phyloP scores from a whole-genome alignment of 1,284 basidiomycete species.

The Kalmanozyma brasiliensis region DNA sequence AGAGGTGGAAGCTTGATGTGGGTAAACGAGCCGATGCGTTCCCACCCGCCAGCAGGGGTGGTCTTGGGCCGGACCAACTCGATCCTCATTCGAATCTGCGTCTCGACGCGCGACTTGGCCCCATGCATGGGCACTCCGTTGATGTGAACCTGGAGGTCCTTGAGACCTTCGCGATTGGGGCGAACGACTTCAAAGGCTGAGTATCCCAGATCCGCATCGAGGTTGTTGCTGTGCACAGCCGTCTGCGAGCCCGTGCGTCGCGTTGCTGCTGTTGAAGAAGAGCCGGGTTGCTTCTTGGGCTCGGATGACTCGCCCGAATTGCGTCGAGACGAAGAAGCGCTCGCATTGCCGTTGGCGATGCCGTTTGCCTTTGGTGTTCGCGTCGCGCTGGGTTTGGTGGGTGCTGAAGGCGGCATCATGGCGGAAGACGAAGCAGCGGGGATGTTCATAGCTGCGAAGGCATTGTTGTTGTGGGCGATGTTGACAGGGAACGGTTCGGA shows the following conservation, averaged over 20 bases:
- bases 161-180: constrained; percentile 52
- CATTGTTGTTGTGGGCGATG: constrained; percentile 17
- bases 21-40: constrained; percentile 64
- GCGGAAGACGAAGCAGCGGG: constrained; percentile 14
- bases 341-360: constrained; percentile 14
- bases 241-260: constrained; percentile 44
- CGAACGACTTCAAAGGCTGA: constrained; percentile 55
- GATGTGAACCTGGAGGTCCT: constrained; percentile 71
- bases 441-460: constrained; percentile 37
- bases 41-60: constrained; percentile 43
- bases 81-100: constrained; percentile 71
- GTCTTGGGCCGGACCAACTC: constrained; percentile 59
- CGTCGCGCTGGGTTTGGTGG: constrained; percentile 6
- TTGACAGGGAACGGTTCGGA: constrained; percentile 16
- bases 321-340: constrained; percentile 44
- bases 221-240: constrained; percentile 52
- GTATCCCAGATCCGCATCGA: constrained; percentile 58
- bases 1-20: constrained; percentile 67
- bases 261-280: constrained; percentile 12
- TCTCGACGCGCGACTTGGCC: constrained; percentile 93
- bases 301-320: constrained; percentile 49
- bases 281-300: constrained; percentile 27
- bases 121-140: constrained; percentile 84
- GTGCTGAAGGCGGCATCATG: constrained; percentile 40
- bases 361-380: constrained; percentile 6